Evolutionary conservation across 2,329 filamentous ascomycete genomes (phyloP).

Genomic region (Phaeosphaeria sp.): DNA sequence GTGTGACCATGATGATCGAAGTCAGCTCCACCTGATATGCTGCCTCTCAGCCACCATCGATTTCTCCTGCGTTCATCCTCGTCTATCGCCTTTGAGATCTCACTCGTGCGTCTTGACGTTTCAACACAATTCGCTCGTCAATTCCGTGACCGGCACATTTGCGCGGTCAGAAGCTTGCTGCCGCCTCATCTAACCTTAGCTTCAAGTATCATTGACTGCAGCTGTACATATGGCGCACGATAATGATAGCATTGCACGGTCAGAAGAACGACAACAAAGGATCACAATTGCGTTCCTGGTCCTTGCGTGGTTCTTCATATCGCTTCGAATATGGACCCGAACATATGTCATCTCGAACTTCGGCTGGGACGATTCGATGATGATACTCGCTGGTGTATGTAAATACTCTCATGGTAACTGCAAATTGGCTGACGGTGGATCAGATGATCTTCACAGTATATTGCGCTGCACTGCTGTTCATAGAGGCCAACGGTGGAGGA

Average conservation of each 20-base stretch:
- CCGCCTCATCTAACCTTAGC: not conserved
- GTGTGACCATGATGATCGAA: slow-evolving; percentile 16
- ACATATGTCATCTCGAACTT: slow-evolving; percentile 47
- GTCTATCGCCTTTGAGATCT: not conserved
- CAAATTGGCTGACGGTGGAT: not conserved
- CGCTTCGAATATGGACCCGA: slow-evolving; percentile 50
- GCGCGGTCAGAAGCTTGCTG: not conserved
- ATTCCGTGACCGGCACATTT: not conserved
- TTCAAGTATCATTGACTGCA: not conserved
- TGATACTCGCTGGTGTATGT: slow-evolving; percentile 49
- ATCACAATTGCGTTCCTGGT: slow-evolving; percentile 46
- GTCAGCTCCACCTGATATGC: slow-evolving; percentile 12
- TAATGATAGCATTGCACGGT: slow-evolving; percentile 18
- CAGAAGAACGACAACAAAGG: slow-evolving; percentile 27
- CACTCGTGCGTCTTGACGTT: not conserved
- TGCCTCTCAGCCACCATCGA: slow-evolving; percentile 5
- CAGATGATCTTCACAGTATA: slow-evolving; percentile 46
- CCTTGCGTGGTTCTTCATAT: slow-evolving; percentile 48
- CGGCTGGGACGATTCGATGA: slow-evolving; percentile 53
- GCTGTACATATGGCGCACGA: slow-evolving; percentile 31
- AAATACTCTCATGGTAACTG: not conserved
- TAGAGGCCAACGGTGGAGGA: slow-evolving; percentile 40
- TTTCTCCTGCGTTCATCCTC: not conserved
- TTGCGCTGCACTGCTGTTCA: slow-evolving; percentile 34
- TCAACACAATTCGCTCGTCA: not conserved